A percentile compares a stretch with the other conserved stretches of the same genome.
Evolutionary conservation across 495 filamentous ascomycete species (phyloP).

Genomic region (Parmelia sp.): DNA sequence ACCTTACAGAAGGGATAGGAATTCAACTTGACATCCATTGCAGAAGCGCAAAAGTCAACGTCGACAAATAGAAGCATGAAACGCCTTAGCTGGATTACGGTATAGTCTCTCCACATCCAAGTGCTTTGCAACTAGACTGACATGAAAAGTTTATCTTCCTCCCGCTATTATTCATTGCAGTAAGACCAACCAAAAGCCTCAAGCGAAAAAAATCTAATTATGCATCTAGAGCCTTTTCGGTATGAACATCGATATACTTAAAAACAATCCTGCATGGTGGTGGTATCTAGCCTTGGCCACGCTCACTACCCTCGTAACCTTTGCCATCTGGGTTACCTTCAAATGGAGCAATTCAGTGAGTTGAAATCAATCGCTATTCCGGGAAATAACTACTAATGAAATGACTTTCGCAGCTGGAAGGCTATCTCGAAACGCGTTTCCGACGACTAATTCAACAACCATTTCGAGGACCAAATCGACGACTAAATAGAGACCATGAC

Average conservation of each 20-base stretch:
- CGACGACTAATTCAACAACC: slow-evolving; percentile 3
- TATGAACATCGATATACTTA: slow-evolving; percentile 34
- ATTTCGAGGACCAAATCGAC: too few relatives aligned
- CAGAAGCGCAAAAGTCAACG: slow-evolving; percentile 28
- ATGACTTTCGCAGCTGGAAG: slow-evolving; percentile 15
- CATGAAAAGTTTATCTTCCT: slow-evolving; percentile 32
- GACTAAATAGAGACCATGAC: neutral
- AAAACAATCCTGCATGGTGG: slow-evolving; percentile 27
- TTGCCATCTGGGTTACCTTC: slow-evolving; percentile 29
- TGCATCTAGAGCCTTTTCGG: slow-evolving; percentile 32
- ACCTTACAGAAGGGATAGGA: slow-evolving; percentile 20
- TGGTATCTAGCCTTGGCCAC: slow-evolving; percentile 32
- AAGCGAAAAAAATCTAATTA: neutral
- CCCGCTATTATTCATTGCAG: slow-evolving; percentile 33
- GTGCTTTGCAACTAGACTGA: slow-evolving; percentile 18
- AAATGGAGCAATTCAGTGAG: slow-evolving; percentile 28
- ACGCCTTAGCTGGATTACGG: slow-evolving; percentile 35
- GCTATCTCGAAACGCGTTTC: slow-evolving; percentile 10
- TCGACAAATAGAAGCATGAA: slow-evolving; percentile 31
- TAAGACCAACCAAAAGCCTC: slow-evolving; percentile 13
- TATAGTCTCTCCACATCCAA: slow-evolving; percentile 12
- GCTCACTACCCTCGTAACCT: slow-evolving; percentile 23
- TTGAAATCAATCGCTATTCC: neutral
- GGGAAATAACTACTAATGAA: neutral
- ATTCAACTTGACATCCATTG: slow-evolving; percentile 32